phyloP scores from a whole-genome alignment of 1,284 basidiomycete species.

The Pisolithus thermaeus region DNA sequence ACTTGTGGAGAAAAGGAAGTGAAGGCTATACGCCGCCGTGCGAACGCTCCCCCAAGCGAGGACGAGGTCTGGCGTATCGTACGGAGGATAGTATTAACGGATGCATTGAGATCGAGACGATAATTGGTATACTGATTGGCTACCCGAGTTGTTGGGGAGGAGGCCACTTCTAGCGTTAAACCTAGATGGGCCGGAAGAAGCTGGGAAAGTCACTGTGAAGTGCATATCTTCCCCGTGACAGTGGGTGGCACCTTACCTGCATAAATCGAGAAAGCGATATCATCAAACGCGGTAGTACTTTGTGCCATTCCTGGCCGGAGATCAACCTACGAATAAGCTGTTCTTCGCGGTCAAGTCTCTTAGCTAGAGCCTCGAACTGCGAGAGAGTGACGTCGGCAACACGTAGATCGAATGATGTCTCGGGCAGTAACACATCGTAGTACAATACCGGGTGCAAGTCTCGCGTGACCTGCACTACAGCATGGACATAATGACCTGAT shows the following conservation, averaged over 20 bases:
- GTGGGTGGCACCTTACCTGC: slow-evolving; percentile 43
- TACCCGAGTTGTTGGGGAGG: slow-evolving; percentile 29
- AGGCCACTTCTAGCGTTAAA: slow-evolving; percentile 77
- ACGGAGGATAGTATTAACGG: slow-evolving; percentile 78
- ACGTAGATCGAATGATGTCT: slow-evolving; percentile 69
- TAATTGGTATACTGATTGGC: slow-evolving; percentile 40
- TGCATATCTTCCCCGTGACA: slow-evolving; percentile 7
- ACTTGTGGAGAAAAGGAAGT: slow-evolving; percentile 85
- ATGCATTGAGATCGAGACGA: slow-evolving; percentile 67
- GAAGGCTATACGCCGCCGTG: slow-evolving; percentile 75
- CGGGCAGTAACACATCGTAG: slow-evolving; percentile 67
- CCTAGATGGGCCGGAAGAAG: slow-evolving; percentile 68
- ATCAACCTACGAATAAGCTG: slow-evolving; percentile 23
- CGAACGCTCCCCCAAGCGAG: slow-evolving; percentile 42
- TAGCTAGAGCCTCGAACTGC: slow-evolving; percentile 73
- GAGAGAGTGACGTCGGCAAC: slow-evolving; percentile 79
- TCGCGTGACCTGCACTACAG: slow-evolving; percentile 87
- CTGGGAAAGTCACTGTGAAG: slow-evolving; percentile 35
- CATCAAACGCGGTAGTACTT: slow-evolving; percentile 51
- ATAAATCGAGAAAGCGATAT: slow-evolving; percentile 68
- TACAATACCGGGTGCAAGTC: slow-evolving; percentile 86
- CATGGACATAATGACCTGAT: slow-evolving; percentile 81
- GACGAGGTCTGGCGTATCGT: slow-evolving; percentile 70
- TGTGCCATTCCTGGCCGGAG: slow-evolving; percentile 53
- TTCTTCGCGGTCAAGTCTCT: slow-evolving; percentile 41